Conservation (phyloP, 2,329 filamentous ascomycete genomes). For the Fusarium gaditjirri region DNA sequence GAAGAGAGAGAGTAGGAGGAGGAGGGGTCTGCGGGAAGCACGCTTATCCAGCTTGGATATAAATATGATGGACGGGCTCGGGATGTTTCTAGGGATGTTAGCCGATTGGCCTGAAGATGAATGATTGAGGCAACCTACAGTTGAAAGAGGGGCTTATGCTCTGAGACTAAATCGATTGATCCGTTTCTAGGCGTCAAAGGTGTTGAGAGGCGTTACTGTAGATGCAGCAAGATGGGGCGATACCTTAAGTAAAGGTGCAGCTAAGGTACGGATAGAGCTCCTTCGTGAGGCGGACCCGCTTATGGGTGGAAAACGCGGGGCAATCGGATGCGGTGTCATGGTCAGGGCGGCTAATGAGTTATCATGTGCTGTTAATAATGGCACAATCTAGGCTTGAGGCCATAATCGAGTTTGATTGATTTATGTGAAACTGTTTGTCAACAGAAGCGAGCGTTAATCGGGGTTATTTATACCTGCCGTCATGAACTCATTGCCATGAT, state of each 20-base stretch:
- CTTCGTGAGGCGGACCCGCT: slow-evolving; percentile 12
- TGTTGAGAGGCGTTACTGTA: slow-evolving; percentile 26
- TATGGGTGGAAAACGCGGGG: slow-evolving; percentile 40
- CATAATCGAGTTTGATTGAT: not conserved
- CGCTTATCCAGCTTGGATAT: slow-evolving; percentile 46
- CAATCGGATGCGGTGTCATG: slow-evolving; percentile 33
- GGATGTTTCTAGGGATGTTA: slow-evolving; percentile 19
- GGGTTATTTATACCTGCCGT: not conserved
- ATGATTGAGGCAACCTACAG: slow-evolving; percentile 12
- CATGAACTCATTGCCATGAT: not conserved
- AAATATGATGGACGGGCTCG: slow-evolving; percentile 12
- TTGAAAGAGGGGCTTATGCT: slow-evolving; percentile 36
- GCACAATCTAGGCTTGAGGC: not conserved
- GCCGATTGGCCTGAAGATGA: slow-evolving; percentile 38
- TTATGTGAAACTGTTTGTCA: not conserved
- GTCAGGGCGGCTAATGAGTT: slow-evolving; percentile 16
- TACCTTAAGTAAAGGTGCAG: slow-evolving; percentile 20
- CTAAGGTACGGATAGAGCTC: slow-evolving; percentile 23
- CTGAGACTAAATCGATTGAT: slow-evolving; percentile 19
- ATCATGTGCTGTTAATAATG: slow-evolving; percentile 4
- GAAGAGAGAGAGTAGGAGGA: slow-evolving; percentile 60
- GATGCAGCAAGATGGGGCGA: slow-evolving; percentile 33
- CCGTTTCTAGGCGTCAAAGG: slow-evolving; percentile 13
- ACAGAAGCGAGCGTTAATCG: not conserved
- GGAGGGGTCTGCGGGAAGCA: slow-evolving; percentile 43